Evolutionary conservation across 441 rosid species (phyloP), one percentile per base, ranked within the genome.

Genomic region (Hypseocharis bilobata): DNA sequence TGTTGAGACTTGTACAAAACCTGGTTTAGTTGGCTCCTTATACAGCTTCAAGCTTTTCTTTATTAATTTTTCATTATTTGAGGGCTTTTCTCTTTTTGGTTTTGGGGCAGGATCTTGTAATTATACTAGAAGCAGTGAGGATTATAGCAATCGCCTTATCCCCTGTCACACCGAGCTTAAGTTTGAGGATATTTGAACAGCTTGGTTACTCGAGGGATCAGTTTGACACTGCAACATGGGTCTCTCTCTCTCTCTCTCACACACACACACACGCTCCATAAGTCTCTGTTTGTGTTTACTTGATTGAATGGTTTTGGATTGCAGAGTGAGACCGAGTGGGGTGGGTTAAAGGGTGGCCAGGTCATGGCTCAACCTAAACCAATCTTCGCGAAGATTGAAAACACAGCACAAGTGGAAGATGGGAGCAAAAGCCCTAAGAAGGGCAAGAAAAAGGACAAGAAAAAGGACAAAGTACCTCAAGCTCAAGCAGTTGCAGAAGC

Each of bases 301-400:
- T 17, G 7, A 4, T 25, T 13, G 30, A 20, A 3, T 60, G 66
- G 44, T 70, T 69, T 70, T 26, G 13, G 36, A 45, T 19, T 77
- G 69, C 74, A 89, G 96, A 65, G 69, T 32, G 89, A 81, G 30
- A 85, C 98, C 2, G 81, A 78, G 72, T 92, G 97, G 98, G 98
- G 97, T 63, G 94, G 91, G 65, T 77, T 92, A 51, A 92, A 84
- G 74, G 83, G 86, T 0, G 91, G 90, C 55, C 86, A 82, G 82
- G 86, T 87, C 40, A 87, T 90, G 98, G 89, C 89, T 61, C 86
- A 85, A 71, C 87, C 96, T 3, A 78, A 76, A 68, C 96, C 98
- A 0, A 83, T 89, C 40, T 90, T 88, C 67, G 86, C 83, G 7
- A 85, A 91, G 73, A 87, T 92, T 36, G 96, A 85, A 67, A 72